Base-by-base conservation (phyloP, 2,329 filamentous ascomycete genomes). In the Penicillium glabrum region DNA sequence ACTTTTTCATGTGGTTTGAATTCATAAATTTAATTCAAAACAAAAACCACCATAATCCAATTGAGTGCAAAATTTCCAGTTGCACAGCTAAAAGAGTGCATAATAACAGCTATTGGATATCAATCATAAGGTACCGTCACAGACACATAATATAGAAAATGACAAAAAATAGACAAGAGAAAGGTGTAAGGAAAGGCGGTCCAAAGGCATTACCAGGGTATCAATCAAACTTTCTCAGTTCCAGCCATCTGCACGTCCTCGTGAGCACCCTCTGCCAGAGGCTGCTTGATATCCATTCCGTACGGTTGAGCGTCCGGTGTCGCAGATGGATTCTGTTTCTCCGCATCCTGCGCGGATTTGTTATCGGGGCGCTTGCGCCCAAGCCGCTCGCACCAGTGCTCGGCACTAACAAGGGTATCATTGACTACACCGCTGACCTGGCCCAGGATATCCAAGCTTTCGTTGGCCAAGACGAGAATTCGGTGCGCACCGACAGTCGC, bases 381-480 rank as follows among this genome's bases (percentile, higher is more conserved):
- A 57, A 96, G 80, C 21, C 87, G 82, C 57, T 93, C 89, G 62
- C 93, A 90, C 95, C 95, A 98, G 65, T 88, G 86, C 74, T 98
- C 93, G 0, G 95, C 95, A 66, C 90, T 95, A 54, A 90, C 84
- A 52, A 98, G 89, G 0, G 95, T 98, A 52, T 91, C 89, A 64
- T 96, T 90, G 9, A 98, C 83, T 2, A 97, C 90, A 5, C 88
- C 86, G 41, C 88, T 95, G 49, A 99, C 91, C 72, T 97, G 92
- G 1, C 86, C 84, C 82, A 98, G 92, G 89, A 98, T 96, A 65
- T 97, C 92, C 14, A 98, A 80, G 0, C 93, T 91, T 72, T 98
- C 93, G 67, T 89, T 89, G 7, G 93, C 93, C 51, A 98, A 85
- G 1, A 95, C 86, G 13, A 98, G 78, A 54, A 96, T 92, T 41